Base-by-base conservation (phyloP, 192 early-diverging fungal genomes). In the Coemansia aciculifera region DNA sequence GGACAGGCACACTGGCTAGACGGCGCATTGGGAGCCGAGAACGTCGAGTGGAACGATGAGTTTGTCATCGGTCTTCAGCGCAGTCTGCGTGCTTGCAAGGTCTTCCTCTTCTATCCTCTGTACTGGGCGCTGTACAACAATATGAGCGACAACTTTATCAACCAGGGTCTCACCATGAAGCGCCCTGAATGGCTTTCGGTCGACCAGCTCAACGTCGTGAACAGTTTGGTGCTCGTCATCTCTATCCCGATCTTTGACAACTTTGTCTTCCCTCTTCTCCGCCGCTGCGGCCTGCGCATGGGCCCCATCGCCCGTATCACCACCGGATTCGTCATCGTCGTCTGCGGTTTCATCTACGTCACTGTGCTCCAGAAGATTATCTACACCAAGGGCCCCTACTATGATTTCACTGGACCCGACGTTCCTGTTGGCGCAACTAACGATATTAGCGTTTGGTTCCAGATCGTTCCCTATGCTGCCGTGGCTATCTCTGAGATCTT, bases 211-310 rank as follows among this genome's bases (percentile, higher is more conserved):
- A 83, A 87, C 65, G 87, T 87, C 69, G 80, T 90, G 42, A 85
- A 90, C 70, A 86, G 89, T 24, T 42, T 92, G 54, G 75, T 84
- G 64, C 63, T 93, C 49, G 84, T 92, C 42, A 84, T 90, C 57
- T 68, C 86, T 17, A 91, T 91, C 64, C 91, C 91, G 27, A 68
- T 91, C 57, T 87, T 92, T 61, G 89, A 92, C 78, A 67, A 66
- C 31, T 24, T 84, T 51, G 63, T 89, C 57, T 90, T 89, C 78
- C 91, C 91, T 1, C 40, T 44, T 37, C 68, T 91, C 49, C 80
- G 79, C 62, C 76, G 81, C 51, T 59, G 71, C 32, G 86, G 87
- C 29, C 64, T 85, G 37, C 66, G 73, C 23, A 66, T 91, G 56
- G 73, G 86, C 19, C 90, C 90, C 15, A 77, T 93, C 23, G 59